These are phyloP conservation scores for Penicillium olsonii DNA, from an alignment of 2,329 filamentous ascomycete genomes.

Conservation along the genomic window DNA sequence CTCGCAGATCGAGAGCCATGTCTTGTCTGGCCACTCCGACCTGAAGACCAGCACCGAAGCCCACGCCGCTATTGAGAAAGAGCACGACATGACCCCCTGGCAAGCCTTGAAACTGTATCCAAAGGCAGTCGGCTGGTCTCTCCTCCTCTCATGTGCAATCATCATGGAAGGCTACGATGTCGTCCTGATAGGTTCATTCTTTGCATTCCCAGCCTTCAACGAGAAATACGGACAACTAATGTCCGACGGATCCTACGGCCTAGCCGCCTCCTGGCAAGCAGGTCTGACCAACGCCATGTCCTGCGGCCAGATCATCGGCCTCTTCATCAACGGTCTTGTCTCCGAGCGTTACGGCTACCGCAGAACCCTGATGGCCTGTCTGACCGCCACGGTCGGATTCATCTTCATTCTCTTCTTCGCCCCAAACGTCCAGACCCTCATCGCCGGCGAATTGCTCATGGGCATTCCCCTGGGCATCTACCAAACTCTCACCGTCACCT, in stretches of 20 bases:
- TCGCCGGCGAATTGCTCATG: constrained; percentile 40
- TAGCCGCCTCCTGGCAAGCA: constrained; percentile 39
- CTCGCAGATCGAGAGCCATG: neutral
- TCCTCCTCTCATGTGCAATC: constrained; percentile 39
- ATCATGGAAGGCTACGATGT: constrained; percentile 48
- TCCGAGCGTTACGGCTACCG: constrained; percentile 23
- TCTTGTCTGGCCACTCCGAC: constrained; percentile 29
- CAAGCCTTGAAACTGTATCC: constrained; percentile 33
- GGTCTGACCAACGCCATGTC: constrained; percentile 36
- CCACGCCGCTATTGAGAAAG: constrained; percentile 33
- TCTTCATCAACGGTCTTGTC: constrained; percentile 22
- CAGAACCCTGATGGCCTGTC: constrained; percentile 18
- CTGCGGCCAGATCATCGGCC: constrained; percentile 32
- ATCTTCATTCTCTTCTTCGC: constrained; percentile 47
- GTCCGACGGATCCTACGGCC: constrained; percentile 25
- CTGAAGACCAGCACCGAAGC: constrained; percentile 15
- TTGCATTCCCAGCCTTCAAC: constrained; percentile 31
- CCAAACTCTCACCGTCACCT: constrained; percentile 37
- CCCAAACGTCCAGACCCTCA: constrained; percentile 33
- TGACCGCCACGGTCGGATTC: constrained; percentile 26
- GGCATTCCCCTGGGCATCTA: constrained; percentile 45
- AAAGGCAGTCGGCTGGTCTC: constrained; percentile 40
- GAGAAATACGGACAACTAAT: constrained; percentile 19
- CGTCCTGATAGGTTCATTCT: constrained; percentile 37
- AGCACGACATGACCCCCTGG: constrained; percentile 37